These are phyloP conservation scores for Ophiostoma sp. DNA, from an alignment of 2,329 filamentous ascomycete genomes.

Conservation along the genomic window DNA sequence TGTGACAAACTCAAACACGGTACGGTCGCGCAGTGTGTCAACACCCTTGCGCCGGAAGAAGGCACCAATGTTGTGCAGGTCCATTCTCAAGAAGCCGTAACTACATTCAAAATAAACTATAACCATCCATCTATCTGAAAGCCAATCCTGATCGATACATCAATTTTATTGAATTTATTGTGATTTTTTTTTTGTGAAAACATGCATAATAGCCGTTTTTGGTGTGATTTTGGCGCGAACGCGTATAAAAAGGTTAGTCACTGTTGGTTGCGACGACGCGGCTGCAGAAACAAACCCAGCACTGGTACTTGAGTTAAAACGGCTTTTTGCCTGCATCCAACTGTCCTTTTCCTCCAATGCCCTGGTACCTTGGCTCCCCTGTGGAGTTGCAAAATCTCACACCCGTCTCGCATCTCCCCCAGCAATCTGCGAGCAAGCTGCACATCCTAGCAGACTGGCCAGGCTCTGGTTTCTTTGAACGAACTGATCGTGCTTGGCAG, in stretches of 20 bases:
- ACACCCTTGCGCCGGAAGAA: constrained; percentile 89
- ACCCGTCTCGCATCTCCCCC: constrained; percentile 4
- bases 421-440: constrained; percentile 12
- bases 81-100: constrained; percentile 95
- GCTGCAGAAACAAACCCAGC: constrained; percentile 1
- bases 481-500: constrained; percentile 3
- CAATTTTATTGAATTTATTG: too few species aligned
- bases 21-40: constrained; percentile 73
- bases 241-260: neutral
- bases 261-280: neutral
- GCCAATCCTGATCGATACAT: too few species aligned
- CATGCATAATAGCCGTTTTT: too few species aligned
- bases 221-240: too few species aligned
- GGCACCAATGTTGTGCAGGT: constrained; percentile 94
- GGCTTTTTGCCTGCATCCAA: neutral
- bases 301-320: neutral
- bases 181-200: too few species aligned
- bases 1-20: constrained; percentile 86
- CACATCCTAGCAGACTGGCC: neutral
- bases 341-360: neutral
- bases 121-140: too few species aligned
- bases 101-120: too few species aligned
- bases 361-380: neutral
- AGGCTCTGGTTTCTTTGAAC: neutral
- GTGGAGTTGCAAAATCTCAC: constrained; percentile 14